Conservation (phyloP, 2,329 filamentous ascomycete species). For the Colletotrichum sidae region DNA sequence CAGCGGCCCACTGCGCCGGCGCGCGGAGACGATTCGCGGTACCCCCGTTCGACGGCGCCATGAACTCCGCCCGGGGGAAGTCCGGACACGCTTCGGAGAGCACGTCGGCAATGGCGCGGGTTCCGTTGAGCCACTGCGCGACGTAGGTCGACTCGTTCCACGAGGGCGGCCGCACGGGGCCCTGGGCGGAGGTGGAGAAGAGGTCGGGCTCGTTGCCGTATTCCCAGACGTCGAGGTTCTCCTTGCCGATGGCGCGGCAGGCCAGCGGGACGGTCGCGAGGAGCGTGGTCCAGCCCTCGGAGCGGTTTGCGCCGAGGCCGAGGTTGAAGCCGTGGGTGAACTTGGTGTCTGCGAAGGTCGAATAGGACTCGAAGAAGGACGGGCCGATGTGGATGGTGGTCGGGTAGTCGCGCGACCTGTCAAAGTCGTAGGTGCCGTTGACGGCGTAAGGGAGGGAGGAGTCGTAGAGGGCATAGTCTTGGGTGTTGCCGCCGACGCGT, state of each 20-base stretch:
- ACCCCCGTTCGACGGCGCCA: constrained; percentile 70
- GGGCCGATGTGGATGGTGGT: constrained; percentile 70
- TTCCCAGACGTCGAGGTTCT: constrained; percentile 68
- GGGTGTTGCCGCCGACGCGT: constrained; percentile 75
- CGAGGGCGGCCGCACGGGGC: constrained; percentile 59
- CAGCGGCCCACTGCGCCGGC: constrained; percentile 62
- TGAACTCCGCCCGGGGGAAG: constrained; percentile 56
- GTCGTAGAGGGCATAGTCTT: constrained; percentile 73
- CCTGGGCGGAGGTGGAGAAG: constrained; percentile 63
- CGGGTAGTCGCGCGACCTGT: constrained; percentile 68
- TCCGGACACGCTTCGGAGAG: constrained; percentile 63
- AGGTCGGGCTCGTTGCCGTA: constrained; percentile 75
- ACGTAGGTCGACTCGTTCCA: constrained; percentile 69
- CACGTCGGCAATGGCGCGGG: constrained; percentile 57
- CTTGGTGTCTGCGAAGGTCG: constrained; percentile 64
- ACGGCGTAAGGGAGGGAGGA: constrained; percentile 60
- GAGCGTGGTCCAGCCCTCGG: constrained; percentile 62
- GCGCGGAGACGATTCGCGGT: constrained; percentile 63
- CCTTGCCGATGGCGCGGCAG: constrained; percentile 65
- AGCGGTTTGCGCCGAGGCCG: constrained; percentile 62
- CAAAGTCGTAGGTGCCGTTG: constrained; percentile 63
- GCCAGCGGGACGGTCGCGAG: constrained; percentile 65
- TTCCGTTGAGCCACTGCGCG: constrained; percentile 68
- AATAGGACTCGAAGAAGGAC: constrained; percentile 72
- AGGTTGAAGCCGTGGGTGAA: constrained; percentile 74